phyloP scores from a whole-genome alignment of 148 eudicot species.

The Vaccinium myrtillus region DNA sequence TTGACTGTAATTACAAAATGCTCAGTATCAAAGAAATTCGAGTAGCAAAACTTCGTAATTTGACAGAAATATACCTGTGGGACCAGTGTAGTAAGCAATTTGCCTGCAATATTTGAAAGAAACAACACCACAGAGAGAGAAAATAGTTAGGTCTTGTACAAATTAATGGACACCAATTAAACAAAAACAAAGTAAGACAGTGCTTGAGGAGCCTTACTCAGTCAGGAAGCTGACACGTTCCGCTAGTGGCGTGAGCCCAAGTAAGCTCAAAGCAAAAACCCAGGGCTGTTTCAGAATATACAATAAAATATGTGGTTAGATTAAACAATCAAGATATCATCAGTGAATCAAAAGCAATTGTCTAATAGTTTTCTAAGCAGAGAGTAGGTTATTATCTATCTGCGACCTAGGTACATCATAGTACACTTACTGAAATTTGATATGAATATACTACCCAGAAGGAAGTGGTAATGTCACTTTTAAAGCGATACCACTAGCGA shows the following conservation, averaged over 20 bases:
- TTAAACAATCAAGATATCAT: neutral
- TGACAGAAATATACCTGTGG: conserved; percentile 58
- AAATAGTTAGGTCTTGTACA: neutral
- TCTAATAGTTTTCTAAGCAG: neutral
- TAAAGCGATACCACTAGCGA: neutral
- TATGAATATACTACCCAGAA: neutral
- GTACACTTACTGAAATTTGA: neutral
- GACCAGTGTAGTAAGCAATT: conserved; percentile 82
- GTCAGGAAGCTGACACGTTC: conserved; percentile 93
- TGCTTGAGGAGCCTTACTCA: conserved; percentile 50
- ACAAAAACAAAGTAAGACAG: neutral
- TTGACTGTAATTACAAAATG: neutral
- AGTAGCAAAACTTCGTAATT: neutral
- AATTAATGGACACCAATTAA: neutral
- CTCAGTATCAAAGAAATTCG: neutral
- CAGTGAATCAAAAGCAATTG: neutral
- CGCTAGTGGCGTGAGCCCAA: conserved; percentile 81
- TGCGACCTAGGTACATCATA: neutral
- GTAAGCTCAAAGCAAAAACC: conserved; percentile 82
- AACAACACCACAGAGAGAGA: conserved; percentile 3
- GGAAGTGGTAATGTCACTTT: neutral
- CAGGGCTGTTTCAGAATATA: conserved; percentile 55
- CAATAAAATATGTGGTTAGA: neutral
- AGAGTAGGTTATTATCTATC: neutral
- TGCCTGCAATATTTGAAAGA: conserved; percentile 54